Conservation (phyloP, 1,284 basidiomycete genomes). For the Cystobasidium sp. region DNA sequence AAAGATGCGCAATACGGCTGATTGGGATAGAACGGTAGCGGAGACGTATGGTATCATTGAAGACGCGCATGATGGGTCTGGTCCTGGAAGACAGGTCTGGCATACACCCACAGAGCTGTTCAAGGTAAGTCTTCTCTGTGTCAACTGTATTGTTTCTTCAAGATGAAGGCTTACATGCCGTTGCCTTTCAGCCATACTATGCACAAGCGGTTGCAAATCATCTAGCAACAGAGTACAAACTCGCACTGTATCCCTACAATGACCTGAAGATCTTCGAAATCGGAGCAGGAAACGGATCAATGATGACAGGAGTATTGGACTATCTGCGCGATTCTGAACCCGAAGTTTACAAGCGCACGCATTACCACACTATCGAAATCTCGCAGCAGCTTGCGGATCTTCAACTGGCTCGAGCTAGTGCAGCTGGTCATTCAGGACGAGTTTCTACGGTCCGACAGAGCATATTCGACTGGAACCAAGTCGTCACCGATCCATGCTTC, state of each 20-base stretch:
- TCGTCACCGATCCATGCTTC: slow-evolving; percentile 82
- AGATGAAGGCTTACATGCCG: background rate
- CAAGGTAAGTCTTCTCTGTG: slow-evolving; percentile 67
- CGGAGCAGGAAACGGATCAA: slow-evolving; percentile 94
- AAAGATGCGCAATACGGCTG: slow-evolving; percentile 68
- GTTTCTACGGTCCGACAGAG: slow-evolving; percentile 79
- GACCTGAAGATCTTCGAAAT: slow-evolving; percentile 96
- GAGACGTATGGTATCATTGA: slow-evolving; percentile 71
- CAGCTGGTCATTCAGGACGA: slow-evolving; percentile 62
- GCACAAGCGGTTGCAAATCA: slow-evolving; percentile 87
- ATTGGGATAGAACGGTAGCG: slow-evolving; percentile 82
- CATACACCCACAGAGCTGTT: slow-evolving; percentile 98
- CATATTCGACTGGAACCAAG: slow-evolving; percentile 81
- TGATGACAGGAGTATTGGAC: slow-evolving; percentile 85
- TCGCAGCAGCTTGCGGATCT: slow-evolving; percentile 73
- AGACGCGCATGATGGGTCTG: slow-evolving; percentile 62
- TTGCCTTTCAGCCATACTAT: slow-evolving; percentile 76
- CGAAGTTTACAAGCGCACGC: slow-evolving; percentile 86
- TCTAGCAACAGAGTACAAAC: slow-evolving; percentile 85
- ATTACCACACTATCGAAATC: slow-evolving; percentile 93
- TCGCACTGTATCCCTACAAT: slow-evolving; percentile 93
- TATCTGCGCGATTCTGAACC: slow-evolving; percentile 79
- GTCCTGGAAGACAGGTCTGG: slow-evolving; percentile 91
- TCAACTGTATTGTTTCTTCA: background rate
- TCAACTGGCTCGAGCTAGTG: slow-evolving; percentile 62